Evolutionary conservation across 1,139 yeast species (phyloP), one percentile per base, ranked within the genome.

Genomic region (Candida freyschussii): DNA sequence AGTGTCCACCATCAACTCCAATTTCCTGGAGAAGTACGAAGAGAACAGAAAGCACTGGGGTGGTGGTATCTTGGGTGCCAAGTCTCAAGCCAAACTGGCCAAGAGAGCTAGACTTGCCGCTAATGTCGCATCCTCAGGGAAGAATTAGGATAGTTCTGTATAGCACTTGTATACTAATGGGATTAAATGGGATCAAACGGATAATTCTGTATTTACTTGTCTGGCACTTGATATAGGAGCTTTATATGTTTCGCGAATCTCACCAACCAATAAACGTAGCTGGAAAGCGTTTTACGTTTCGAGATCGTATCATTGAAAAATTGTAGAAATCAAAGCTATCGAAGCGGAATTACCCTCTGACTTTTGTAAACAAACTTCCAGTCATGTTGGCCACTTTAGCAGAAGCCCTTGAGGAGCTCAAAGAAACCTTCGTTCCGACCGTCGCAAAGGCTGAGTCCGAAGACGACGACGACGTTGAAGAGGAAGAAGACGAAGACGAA

Each of bases 21-120:
- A 86, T 91, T 89, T 79, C 70, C 65, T 70, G 56, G 94, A 84
- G 62, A 85, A 86, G 72, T 85, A 80, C 80, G 96, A 89, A 60
- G 96, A 89, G 56, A 63, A 75, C 65, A 89, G 94, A 78, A 86
- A 85, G 74, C 95, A 86, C 81, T 89, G 97, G 97, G 97, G 97
- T 78, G 97, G 98, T 75, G 97, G 97, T 78, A 63, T 84, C 67
- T 74, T 91, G 76, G 96, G 97, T 66, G 72, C 84, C 57, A 89
- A 89, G 77, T 85, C 96, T 57, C 75, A 72, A 58, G 91, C 77
- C 57, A 83, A 80, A 72, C 64, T 61, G 44, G 77, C 63, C 53
- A 75, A 75, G 74, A 71, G 66, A 61, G 66, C 65, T 62, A 69
- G 64, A 51, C 53, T 64, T 39, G 35, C 43, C 26, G 47, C 48